phyloP scores from a whole-genome alignment of 495 filamentous ascomycete species.

The Alectoria sarmentosa region DNA sequence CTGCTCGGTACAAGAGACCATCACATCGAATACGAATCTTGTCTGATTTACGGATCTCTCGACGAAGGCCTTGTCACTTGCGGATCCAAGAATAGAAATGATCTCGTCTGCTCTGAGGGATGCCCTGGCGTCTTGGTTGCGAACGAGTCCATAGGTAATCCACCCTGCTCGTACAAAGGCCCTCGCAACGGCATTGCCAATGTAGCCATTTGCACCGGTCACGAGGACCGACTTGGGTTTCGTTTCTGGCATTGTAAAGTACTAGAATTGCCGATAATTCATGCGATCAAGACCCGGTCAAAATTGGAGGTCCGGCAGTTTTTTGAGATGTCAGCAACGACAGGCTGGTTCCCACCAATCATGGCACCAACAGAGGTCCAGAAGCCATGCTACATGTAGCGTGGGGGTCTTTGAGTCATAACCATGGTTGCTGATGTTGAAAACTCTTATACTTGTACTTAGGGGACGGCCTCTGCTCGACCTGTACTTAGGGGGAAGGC shows the following conservation, averaged over 20 bases:
- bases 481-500: slow-evolving; percentile 18
- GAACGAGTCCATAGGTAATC: slow-evolving; percentile 34
- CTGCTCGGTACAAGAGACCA: slow-evolving; percentile 37
- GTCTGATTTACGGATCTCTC: slow-evolving; percentile 19
- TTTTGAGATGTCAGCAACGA: not conserved
- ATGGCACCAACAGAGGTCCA: not conserved
- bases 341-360: not conserved
- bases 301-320: not conserved
- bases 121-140: slow-evolving; percentile 23
- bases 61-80: slow-evolving; percentile 13
- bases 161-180: slow-evolving; percentile 38
- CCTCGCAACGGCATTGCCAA: slow-evolving; percentile 36
- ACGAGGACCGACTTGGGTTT: slow-evolving; percentile 28
- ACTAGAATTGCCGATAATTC: not conserved
- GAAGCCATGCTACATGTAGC: not conserved
- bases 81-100: slow-evolving; percentile 33
- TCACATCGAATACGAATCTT: slow-evolving; percentile 26
- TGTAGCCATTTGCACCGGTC: slow-evolving; percentile 39
- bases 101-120: slow-evolving; percentile 31
- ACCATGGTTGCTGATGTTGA: slow-evolving; percentile 9
- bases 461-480: slow-evolving; percentile 4
- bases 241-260: not conserved
- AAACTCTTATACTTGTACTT: slow-evolving; percentile 19
- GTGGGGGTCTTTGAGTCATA: not conserved
- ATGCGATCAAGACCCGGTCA: not conserved